These are phyloP conservation scores for Beauveria caledonica DNA, from an alignment of 2,329 filamentous ascomycete species.

Conservation along the genomic window DNA sequence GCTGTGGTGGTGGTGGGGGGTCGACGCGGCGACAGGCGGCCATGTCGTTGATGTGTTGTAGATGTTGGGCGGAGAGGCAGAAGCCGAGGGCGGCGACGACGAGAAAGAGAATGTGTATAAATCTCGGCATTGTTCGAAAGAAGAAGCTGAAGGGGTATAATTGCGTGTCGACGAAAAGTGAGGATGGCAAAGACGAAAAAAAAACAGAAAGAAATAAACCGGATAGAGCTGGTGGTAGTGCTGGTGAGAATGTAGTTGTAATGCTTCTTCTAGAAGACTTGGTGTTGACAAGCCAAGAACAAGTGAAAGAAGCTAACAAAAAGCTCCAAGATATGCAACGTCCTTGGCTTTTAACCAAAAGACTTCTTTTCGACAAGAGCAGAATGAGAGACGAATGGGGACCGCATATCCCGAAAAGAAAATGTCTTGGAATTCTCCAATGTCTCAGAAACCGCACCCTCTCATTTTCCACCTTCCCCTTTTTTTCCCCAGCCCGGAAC, in stretches of 20 bases:
- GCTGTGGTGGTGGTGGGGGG: neutral
- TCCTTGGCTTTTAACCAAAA: neutral
- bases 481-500: neutral
- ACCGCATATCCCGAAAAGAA: neutral
- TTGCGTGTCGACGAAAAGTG: neutral
- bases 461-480: neutral
- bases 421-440: neutral
- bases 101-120: neutral
- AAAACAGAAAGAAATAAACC: neutral
- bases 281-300: neutral
- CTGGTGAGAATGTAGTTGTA: no score
- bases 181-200: neutral
- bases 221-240: no score
- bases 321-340: neutral
- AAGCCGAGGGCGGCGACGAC: conserved; percentile 1
- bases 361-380: no score
- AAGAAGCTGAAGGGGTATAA: neutral
- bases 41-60: neutral
- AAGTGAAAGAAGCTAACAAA: neutral
- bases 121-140: neutral
- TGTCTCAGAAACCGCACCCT: neutral
- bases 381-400: conserved; percentile 2
- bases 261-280: no score
- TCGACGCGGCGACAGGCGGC: neutral
- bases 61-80: conserved; percentile 4